These are phyloP conservation scores for Candolleomyces efflorescens DNA, from an alignment of 768 basidiomycete genomes.

Conservation along the genomic window DNA sequence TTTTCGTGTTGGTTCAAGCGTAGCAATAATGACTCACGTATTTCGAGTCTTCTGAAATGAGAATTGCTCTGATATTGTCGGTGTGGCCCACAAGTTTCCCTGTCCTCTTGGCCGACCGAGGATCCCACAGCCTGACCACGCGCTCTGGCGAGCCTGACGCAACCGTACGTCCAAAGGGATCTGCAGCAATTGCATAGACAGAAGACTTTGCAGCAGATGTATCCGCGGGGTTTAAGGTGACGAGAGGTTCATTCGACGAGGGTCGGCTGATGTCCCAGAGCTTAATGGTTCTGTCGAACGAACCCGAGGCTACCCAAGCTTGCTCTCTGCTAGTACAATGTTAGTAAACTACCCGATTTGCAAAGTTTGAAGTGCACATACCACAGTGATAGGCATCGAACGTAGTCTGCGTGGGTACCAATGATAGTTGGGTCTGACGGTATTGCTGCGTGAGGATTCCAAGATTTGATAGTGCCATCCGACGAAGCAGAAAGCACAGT, in stretches of 20 bases:
- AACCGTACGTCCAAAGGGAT: slow-evolving; percentile 74
- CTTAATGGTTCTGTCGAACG: slow-evolving; percentile 91
- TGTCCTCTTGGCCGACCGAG: slow-evolving; percentile 73
- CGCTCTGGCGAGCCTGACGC: slow-evolving; percentile 91
- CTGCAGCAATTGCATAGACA: slow-evolving; percentile 75
- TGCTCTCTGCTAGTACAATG: slow-evolving; percentile 58
- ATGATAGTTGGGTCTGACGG: slow-evolving; percentile 61
- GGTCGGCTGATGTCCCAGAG: slow-evolving; percentile 79
- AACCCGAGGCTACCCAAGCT: slow-evolving; percentile 89
- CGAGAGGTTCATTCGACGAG: slow-evolving; percentile 45
- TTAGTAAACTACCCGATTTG: slow-evolving; percentile 3
- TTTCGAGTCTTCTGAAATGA: slow-evolving; percentile 86
- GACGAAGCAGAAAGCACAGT: slow-evolving; percentile 94
- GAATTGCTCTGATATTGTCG: slow-evolving; percentile 89
- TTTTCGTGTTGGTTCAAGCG: not conserved
- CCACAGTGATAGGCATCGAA: slow-evolving; percentile 75
- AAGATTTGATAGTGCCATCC: slow-evolving; percentile 90
- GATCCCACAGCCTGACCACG: slow-evolving; percentile 91
- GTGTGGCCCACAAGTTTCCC: slow-evolving; percentile 94
- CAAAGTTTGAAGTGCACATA: slow-evolving; percentile 24
- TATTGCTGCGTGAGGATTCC: slow-evolving; percentile 74
- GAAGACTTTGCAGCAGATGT: slow-evolving; percentile 62
- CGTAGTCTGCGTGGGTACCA: slow-evolving; percentile 82
- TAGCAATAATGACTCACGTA: slow-evolving; percentile 54
- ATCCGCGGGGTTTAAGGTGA: slow-evolving; percentile 67